A percentile compares a stretch with the other conserved stretches of the same genome.
Conservation (phyloP, 306 rosid genomes). For the Casuarina glauca region DNA sequence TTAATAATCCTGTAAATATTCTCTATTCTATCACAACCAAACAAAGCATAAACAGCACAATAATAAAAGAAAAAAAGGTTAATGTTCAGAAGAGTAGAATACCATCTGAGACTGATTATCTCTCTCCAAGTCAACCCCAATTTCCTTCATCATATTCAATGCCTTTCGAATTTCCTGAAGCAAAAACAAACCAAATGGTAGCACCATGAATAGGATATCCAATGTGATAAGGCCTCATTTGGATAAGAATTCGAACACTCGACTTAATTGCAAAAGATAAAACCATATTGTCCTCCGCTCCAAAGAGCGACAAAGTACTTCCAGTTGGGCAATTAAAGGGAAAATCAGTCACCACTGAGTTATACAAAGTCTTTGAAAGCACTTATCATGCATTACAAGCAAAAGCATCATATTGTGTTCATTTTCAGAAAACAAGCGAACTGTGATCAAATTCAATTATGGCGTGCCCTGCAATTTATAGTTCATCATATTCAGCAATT, state of each 20-base stretch:
- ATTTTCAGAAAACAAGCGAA: not conserved
- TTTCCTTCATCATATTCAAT: conserved; percentile 55
- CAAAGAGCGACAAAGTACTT: not conserved
- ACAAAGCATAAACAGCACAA: not conserved
- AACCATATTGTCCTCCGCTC: not conserved
- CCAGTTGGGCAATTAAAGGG: not conserved
- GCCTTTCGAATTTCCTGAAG: conserved; percentile 66
- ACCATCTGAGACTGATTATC: conserved; percentile 59
- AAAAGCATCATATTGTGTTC: not conserved
- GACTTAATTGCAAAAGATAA: conserved; percentile 1
- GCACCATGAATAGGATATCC: not conserved
- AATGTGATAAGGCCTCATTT: not conserved
- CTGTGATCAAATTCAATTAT: not conserved
- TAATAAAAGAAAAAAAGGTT: not conserved
- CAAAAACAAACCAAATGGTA: conserved; percentile 5
- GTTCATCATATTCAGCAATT: not conserved
- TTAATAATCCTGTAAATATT: not conserved
- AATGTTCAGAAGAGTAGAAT: conserved; percentile 3
- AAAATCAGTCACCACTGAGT: not conserved
- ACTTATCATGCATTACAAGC: not conserved
- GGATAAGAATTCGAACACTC: not conserved
- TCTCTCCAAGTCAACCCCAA: conserved; percentile 79
- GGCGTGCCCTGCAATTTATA: not conserved
- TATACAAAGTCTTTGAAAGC: not conserved
- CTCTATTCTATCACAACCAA: not conserved